A percentile compares a stretch with the other conserved stretches of the same genome.
Conservation (phyloP, 1,139 yeast genomes). For the Scheffersomyces segobiensis region DNA sequence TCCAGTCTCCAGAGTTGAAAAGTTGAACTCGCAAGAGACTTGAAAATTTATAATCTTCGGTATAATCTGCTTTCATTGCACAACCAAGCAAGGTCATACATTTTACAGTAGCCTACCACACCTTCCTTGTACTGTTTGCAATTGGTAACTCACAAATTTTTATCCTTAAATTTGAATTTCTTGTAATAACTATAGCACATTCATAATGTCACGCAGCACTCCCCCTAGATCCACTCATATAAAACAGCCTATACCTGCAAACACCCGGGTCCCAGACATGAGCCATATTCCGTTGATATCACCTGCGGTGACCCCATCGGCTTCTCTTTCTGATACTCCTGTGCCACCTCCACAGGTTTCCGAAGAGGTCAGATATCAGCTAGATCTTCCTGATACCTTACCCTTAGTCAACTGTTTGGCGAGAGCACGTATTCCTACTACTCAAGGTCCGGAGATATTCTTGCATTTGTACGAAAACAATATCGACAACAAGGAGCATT, state of each 20-base stretch:
- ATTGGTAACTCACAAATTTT: neutral
- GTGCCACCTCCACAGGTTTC: conserved; percentile 22
- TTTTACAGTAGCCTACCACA: neutral
- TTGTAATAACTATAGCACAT: neutral
- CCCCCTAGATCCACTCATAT: neutral
- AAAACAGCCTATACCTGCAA: conserved; percentile 7
- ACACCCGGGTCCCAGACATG: conserved; percentile 7
- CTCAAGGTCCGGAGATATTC: conserved; percentile 88
- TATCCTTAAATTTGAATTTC: neutral
- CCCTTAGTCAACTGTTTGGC: conserved; percentile 89
- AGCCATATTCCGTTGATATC: conserved; percentile 35
- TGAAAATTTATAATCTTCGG: neutral
- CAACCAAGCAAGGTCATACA: neutral
- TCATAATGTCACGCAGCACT: neutral
- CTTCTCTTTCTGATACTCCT: conserved; percentile 11
- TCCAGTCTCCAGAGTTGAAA: neutral
- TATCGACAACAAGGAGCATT: conserved; percentile 87
- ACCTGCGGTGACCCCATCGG: conserved; percentile 36
- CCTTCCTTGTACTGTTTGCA: neutral
- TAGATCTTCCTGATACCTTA: conserved; percentile 25
- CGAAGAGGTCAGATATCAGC: conserved; percentile 20
- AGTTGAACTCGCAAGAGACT: neutral
- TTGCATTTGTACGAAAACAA: conserved; percentile 86
- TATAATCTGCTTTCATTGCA: neutral
- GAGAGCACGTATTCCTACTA: conserved; percentile 92